Base-by-base conservation (phyloP, 2,329 filamentous ascomycete species). In the Amphichorda felina region DNA sequence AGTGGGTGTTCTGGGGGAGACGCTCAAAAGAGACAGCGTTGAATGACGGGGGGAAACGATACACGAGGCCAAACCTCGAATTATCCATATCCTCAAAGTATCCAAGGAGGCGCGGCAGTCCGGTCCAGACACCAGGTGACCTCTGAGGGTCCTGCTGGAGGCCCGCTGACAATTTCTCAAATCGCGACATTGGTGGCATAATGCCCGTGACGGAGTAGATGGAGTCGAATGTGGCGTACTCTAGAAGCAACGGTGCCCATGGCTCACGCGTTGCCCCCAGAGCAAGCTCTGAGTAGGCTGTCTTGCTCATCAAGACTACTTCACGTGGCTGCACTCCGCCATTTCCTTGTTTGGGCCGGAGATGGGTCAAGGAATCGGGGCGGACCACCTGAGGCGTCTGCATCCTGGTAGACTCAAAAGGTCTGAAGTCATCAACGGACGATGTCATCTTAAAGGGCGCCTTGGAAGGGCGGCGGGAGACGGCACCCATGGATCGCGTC, bases 61-160 rank as follows among this genome's bases (percentile, higher is more conserved):
- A 89, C 9, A 89, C 70, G 9, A 89, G 63, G 5, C 82, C 83
- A 36, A 86, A 72, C 8, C 83, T 70, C 1, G 82, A 77, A 36
- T 73, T 64, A 14, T 74, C 70, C 36, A 80, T 66, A 46, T 88
- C 82, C 50, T 88, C 82, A 46, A 85, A 86, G 48, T 85, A 88
- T 3, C 73, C 76, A 10, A 80, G 56, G 30, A 81, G 59, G 16
- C 70, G 66, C 13, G 76, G 72, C 8, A 79, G 48, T 42, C 82
- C 65, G 50, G 70, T 77, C 64, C 69, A 82, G 2, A 77, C 68
- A 17, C 59, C 66, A 5, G 59, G 66, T 2, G 64, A 62, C 15
- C 64, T 60, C 30, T 68, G 68, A 0, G 69, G 61, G 36, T 70
- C 66, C 16, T 65, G 62, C 47, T 69, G 74, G 10, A 80, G 59